Conservation (phyloP, 345 rosid genomes). For the Lepidium aucheri region DNA sequence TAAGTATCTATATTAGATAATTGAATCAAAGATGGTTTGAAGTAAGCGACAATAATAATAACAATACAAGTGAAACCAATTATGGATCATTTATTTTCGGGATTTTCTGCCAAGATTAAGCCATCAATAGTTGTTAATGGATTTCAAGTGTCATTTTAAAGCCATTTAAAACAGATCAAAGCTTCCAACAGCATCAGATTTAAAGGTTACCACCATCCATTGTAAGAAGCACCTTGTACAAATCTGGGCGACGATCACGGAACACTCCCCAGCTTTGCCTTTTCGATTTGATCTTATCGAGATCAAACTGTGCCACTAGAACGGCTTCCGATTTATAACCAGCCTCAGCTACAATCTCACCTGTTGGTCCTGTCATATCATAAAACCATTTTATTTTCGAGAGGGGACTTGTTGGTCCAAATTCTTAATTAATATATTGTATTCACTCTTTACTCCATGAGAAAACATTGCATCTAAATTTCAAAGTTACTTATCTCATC, state of each 20-base stretch:
- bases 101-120: background rate
- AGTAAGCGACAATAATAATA: background rate
- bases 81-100: background rate
- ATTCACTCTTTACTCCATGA: background rate
- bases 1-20: too few relatives aligned
- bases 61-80: background rate
- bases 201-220: conserved; percentile 67
- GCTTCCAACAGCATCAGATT: background rate
- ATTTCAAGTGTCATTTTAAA: background rate
- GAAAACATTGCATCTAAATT: background rate
- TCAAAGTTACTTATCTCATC: background rate
- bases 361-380: conserved; percentile 57
- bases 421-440: background rate
- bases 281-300: conserved; percentile 56
- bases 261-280: conserved; percentile 90
- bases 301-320: conserved; percentile 76
- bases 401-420: background rate
- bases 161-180: background rate
- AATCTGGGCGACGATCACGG: conserved; percentile 81
- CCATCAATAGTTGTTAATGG: background rate
- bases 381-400: background rate
- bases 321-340: conserved; percentile 69
- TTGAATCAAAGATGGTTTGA: background rate
- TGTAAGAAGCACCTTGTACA: conserved; percentile 86
- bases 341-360: conserved; percentile 70